Base-by-base conservation (phyloP, 371 early-diverging fungal genomes). In the Rhizopus arrhizus region DNA sequence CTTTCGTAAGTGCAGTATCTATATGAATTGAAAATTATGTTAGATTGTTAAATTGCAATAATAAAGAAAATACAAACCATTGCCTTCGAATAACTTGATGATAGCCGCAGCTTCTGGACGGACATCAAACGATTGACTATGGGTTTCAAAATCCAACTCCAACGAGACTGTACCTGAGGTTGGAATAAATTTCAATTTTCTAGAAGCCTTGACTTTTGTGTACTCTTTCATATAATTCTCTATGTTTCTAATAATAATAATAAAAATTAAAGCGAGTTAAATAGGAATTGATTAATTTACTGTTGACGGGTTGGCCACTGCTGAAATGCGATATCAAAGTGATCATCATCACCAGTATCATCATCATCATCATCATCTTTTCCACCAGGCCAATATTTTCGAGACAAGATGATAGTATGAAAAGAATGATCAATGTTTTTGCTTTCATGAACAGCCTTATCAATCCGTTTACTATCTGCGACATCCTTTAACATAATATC, bases 401-500 rank as follows among this genome's bases (percentile, higher is more conserved):
- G 50, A 0, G 76, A 74, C 11, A 78, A 38, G 4, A 75, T 59
- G 28, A 66, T 48, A 1, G 59, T 45, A 53, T 75, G 73, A 9
- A 78, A 68, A 3, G 43, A n/a, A 8, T 47, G 31, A 3, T 53
- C 33, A 8, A 58, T 13, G 0, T 13, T 32, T 0, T 7, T 33
- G 13, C 62, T 70, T 22, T 66, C 66, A 58, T 75, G 75, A 2
- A 75, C 61, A 0, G 62, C 53, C n/a, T 60, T 62, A 36, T 78
- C 74, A 8, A 75, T 41, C 33, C 79, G 58, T 43, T 56, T 62
- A 49, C 72, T 66, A 12, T 68, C 68, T 15, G 61, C 64, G 6
- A 78, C 47, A 48, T 78, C 79, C 32, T 64, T 66, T 12, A 78
- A 46, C 79, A 78, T 78, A 6, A 75, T 59, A 68, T 78, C 79